phyloP scores from a whole-genome alignment of 805 yeast genomes.

The Cyberlindnera maritima region DNA sequence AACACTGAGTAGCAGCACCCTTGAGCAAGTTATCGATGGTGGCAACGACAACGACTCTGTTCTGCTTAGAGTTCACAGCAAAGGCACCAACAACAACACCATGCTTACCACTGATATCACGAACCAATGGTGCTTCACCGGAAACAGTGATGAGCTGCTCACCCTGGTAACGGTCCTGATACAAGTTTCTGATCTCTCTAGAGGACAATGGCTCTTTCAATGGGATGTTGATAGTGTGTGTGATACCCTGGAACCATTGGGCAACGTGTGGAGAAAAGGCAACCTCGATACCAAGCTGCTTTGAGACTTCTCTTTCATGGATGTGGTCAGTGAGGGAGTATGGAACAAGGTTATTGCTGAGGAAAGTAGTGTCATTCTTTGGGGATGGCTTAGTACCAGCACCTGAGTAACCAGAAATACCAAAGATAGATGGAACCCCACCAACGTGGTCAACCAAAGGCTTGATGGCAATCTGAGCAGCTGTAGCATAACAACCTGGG shows the following conservation, averaged over 20 bases:
- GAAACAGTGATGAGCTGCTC: slow-evolving; percentile 82
- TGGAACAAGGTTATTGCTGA: slow-evolving; percentile 85
- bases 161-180: slow-evolving; percentile 82
- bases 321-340: slow-evolving; percentile 95
- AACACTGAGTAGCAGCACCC: slow-evolving; percentile 98
- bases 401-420: slow-evolving; percentile 98
- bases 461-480: slow-evolving; percentile 88
- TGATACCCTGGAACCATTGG: slow-evolving; percentile 98
- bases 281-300: slow-evolving; percentile 71
- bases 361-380: slow-evolving; percentile 77
- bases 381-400: slow-evolving; percentile 99
- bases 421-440: slow-evolving; percentile 84
- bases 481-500: slow-evolving; percentile 99
- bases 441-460: slow-evolving; percentile 70
- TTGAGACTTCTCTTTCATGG: slow-evolving; percentile 91
- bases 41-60: slow-evolving; percentile 91
- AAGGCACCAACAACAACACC: slow-evolving; percentile 96
- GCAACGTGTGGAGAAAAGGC: slow-evolving; percentile 98
- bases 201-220: slow-evolving; percentile 67
- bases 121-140: slow-evolving; percentile 92
- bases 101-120: slow-evolving; percentile 88
- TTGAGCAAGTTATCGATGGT: slow-evolving; percentile 93
- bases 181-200: slow-evolving; percentile 79
- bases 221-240: slow-evolving; percentile 90
- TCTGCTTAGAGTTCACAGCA: slow-evolving; percentile 83